Base-by-base conservation (phyloP, 179 eudicot genomes). In the Camellia oleifera region DNA sequence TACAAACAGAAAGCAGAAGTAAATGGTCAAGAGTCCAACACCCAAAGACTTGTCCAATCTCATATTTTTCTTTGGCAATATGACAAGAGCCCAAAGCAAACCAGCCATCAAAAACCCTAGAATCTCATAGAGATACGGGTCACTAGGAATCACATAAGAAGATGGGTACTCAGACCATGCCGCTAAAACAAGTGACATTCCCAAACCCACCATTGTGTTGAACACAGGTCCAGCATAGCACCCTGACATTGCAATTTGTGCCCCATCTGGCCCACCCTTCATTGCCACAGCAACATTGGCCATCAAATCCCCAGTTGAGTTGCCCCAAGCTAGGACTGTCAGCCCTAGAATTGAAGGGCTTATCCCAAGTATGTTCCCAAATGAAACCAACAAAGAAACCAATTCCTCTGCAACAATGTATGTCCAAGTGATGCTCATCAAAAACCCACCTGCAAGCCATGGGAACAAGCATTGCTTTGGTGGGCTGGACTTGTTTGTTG, bases 321-420 rank as follows among this genome's bases (percentile, higher is more conserved):
- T 92, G 17, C 95, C 95, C 95, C 95, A 92, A 54, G 95, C 95
- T 65, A 92, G 81, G 7, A 92, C 89, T 14, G 95, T 92, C 60
- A 92, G 77, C n/a, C 92, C 95, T 15, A 92, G 84, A 68, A 92
- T 83, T 14, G 95, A 88, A 13, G 93, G 95, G 85, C 86, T 88
- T 77, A 92, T 89, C 44, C 92, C 93, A 66, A 88, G 73, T 53
- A 92, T 86, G 65, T 79, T 77, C 54, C 95, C 95, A 7, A 90
- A 56, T 67, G 89, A 85, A 40, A 84, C 90, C 83, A 92, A 81
- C 32, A 92, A 88, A 61, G 91, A 88, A 17, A 92, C 91, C 32
- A 92, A 88, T 60, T 92, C 95, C 67, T 88, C 85, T 10, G 93
- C 93, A 62, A 88, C 86, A 70, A 92, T 88, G 83, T 92, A 92